Evolutionary conservation across 2,329 filamentous ascomycete genomes (phyloP), one percentile per base, ranked within the genome.

Genomic region (Davidsoniella neocaledoniae): DNA sequence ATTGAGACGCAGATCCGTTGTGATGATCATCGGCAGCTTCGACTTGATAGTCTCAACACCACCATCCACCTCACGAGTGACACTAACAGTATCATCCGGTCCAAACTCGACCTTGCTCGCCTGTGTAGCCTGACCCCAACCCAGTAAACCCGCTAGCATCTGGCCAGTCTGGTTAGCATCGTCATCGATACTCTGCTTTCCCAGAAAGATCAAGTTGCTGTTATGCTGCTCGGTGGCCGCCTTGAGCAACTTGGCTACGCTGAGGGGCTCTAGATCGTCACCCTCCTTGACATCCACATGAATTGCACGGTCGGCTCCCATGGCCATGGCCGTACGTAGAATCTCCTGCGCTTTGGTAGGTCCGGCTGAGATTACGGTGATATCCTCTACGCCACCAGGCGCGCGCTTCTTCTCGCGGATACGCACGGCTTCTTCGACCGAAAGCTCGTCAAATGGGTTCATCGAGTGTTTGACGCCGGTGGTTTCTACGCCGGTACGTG

Each of bases 401-500:
- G 78, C 77, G 50, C 68, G 66, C 66, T 85, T 83, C 71, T 85
- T 83, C 66, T 96, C 90, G 65, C 91, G 88, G 62, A 98, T 83
- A 39, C 86, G 86, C 47, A 95, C 85, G 47, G 88, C 86, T 71
- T 96, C 91, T 69, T 98, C 91, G 65, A 98, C 80, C 41, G 87
- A 93, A 61, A 98, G 84, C 67, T 98, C 91, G 72, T 98, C 91
- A 69, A 98, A 98, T 17, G 91, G 91, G 74, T 96, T 98, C 78
- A 98, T 90, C 64, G 82, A 88, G 75, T 96, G 90, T 69, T 96
- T 96, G 61, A 96, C 87, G 58, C 85, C 85, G 56, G 81, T 74
- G 50, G 85, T 94, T 68, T 95, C 90, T 67, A 98, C 83, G 62
- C 79, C 90, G 54, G 90, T 95, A 67, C 77, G 74, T 59, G 77